Evolutionary conservation across 2,329 filamentous ascomycete species (phyloP), one percentile per base, ranked within the genome.

Genomic region (Xylariaceae sp.): DNA sequence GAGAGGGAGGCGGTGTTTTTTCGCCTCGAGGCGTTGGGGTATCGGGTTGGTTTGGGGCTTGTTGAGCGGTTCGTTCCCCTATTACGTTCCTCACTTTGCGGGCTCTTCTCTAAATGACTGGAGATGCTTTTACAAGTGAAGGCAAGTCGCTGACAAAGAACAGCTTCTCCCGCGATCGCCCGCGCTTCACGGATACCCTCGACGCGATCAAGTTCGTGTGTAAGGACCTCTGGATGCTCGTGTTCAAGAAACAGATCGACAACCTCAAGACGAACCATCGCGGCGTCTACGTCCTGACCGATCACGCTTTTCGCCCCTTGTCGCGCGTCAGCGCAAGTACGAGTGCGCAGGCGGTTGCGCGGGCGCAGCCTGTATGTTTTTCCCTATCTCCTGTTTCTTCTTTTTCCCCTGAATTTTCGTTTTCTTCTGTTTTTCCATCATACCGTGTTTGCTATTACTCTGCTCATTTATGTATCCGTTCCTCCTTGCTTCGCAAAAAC

Each of bases 121-220:
- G 17, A 18, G 17, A 18, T 18, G 17, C 17, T 18, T 18, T 18
- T 18, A 18, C 17, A 18, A 18, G 17, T 18, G 17, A 18, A 18
- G 17, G 17, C 17, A 18, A 18, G 17, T 18, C 17, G 17, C 17
- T 18, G 17, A 18, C 17, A 18, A 18, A 18, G 17, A 15, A 52
- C 58, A 92, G 89, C 56, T 92, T 94, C 78, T 91, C 89, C 8
- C 82, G 84, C 71, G 89, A 95, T 73, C 83, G 91, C 55, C 91
- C 93, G 47, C 89, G 92, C 53, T 95, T 97, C 72, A 90, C 88
- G 62, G 92, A 96, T 68, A 92, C 92, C 3, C 84, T 99, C 48
- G 94, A 97, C 72, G 89, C 92, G 53, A 99, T 99, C 73, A 99
- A 99, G 74, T 97, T 99, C 71, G 81, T 99, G 53, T 99, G 94